phyloP scores from a whole-genome alignment of 2,329 filamentous ascomycete species.

The Dactylellina haptotyla region DNA sequence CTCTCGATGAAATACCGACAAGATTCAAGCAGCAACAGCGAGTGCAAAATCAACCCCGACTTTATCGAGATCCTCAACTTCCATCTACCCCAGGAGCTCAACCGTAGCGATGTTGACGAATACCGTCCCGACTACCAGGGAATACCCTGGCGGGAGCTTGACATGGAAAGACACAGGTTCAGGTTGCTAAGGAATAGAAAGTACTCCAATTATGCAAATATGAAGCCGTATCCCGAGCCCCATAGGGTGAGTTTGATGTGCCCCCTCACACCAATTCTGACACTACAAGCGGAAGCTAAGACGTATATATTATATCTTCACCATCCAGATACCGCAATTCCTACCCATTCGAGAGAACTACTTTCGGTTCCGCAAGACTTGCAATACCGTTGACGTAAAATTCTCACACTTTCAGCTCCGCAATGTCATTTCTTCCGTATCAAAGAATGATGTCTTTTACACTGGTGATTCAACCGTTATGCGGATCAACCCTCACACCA shows the following conservation, averaged over 20 bases:
- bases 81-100: constrained; percentile 55
- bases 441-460: constrained; percentile 69
- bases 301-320: neutral
- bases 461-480: constrained; percentile 66
- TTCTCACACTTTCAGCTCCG: constrained; percentile 75
- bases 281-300: too few relatives aligned
- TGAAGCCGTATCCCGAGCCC: constrained; percentile 54
- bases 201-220: constrained; percentile 57
- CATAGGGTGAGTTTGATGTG: constrained; percentile 53
- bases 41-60: constrained; percentile 51
- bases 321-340: constrained; percentile 31
- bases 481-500: constrained; percentile 67
- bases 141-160: constrained; percentile 56
- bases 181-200: constrained; percentile 54
- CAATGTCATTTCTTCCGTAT: constrained; percentile 70
- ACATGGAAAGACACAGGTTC: constrained; percentile 54
- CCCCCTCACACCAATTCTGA: too few relatives aligned
- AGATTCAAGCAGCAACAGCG: constrained; percentile 27
- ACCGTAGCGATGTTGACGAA: constrained; percentile 53
- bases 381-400: constrained; percentile 67
- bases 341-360: constrained; percentile 61
- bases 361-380: constrained; percentile 70
- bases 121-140: constrained; percentile 56
- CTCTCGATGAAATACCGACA: constrained; percentile 35
- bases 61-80: constrained; percentile 46